Evolutionary conservation across 2,329 filamentous ascomycete genomes (phyloP).

Genomic region (Metarhizium sp.): DNA sequence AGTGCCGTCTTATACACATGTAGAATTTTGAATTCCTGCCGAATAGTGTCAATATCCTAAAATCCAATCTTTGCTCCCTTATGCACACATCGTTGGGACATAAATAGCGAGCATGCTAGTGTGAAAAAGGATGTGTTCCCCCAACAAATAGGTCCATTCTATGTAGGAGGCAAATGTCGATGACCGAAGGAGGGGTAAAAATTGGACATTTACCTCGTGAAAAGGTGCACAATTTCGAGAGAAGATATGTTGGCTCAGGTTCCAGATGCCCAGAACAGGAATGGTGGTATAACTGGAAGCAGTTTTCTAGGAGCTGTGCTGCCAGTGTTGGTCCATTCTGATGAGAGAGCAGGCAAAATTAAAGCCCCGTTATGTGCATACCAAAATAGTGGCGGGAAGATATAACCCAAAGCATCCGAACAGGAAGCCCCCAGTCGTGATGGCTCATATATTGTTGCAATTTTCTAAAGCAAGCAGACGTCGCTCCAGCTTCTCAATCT

Average conservation of each 20-base stretch:
- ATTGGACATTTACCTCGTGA: not conserved
- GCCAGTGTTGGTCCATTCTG: too few relatives aligned
- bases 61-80: not conserved
- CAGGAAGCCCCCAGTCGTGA: not conserved
- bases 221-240: not conserved
- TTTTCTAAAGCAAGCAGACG: not conserved
- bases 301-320: not conserved
- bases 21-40: not conserved
- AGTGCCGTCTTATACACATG: not conserved
- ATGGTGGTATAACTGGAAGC: not conserved
- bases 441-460: not conserved
- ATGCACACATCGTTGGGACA: not conserved
- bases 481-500: not conserved
- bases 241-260: not conserved
- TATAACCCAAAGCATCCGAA: not conserved
- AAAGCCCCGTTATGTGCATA: not conserved
- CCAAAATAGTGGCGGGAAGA: not conserved
- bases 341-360: not conserved
- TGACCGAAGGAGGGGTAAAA: not conserved
- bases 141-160: not conserved
- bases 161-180: not conserved
- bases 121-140: not conserved
- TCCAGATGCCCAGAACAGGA: not conserved
- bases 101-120: not conserved
- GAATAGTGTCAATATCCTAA: not conserved